These are phyloP conservation scores for Anthracocystis setariae DNA, from an alignment of 1,284 basidiomycete genomes.

Conservation along the genomic window DNA sequence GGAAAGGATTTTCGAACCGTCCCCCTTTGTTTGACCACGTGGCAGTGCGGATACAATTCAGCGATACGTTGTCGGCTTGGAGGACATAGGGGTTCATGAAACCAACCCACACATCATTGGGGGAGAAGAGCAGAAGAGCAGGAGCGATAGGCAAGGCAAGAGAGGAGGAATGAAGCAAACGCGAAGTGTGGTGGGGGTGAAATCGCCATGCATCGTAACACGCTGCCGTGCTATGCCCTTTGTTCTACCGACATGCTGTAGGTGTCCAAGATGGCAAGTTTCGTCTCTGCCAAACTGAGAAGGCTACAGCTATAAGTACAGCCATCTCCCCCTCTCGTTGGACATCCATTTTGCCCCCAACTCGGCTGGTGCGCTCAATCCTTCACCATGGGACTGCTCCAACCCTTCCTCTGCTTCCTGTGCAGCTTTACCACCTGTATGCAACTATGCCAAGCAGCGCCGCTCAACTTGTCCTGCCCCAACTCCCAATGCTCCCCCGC, in stretches of 20 bases:
- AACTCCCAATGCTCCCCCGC: constrained; percentile 6
- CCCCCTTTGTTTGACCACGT: background rate
- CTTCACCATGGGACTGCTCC: constrained; percentile 14
- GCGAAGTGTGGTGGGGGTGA: constrained; percentile 20
- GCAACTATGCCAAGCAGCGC: constrained; percentile 11
- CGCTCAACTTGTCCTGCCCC: constrained; percentile 2
- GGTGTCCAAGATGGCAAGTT: too few relatives aligned
- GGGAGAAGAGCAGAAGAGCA: too few relatives aligned
- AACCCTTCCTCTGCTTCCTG: constrained; percentile 18
- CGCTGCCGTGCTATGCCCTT: constrained; percentile 15
- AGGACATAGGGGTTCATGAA: too few relatives aligned
- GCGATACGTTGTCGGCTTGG: too few relatives aligned
- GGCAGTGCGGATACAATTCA: too few relatives aligned
- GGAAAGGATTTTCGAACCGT: background rate
- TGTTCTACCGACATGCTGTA: too few relatives aligned
- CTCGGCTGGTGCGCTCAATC: background rate
- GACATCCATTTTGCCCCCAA: too few relatives aligned
- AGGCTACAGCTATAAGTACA: background rate
- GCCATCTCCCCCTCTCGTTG: too few relatives aligned
- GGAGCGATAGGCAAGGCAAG: background rate
- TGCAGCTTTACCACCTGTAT: constrained; percentile 29
- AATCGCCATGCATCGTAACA: constrained; percentile 25
- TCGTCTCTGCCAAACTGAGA: too few relatives aligned
- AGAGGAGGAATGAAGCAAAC: background rate
- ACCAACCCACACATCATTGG: too few relatives aligned